phyloP scores from a whole-genome alignment of 1,139 yeast genomes.

The Debaryomyces subglobosus region DNA sequence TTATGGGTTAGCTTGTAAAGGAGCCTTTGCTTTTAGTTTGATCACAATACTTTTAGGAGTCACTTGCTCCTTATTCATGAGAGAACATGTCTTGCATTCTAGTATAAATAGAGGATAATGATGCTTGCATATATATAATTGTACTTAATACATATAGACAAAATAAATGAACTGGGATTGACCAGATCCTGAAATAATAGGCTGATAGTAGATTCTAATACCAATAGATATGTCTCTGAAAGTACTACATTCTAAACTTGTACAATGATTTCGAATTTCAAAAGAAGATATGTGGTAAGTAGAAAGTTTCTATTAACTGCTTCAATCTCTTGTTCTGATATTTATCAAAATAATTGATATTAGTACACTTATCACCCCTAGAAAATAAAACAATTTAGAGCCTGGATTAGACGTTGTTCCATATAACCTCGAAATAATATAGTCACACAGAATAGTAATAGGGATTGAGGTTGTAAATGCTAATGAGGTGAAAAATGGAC shows the following conservation, averaged over 20 bases:
- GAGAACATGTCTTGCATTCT: conserved; percentile 47
- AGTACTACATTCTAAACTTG: no score
- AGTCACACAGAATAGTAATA: conserved; percentile 52
- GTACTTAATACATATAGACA: conserved; percentile 38
- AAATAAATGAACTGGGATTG: neutral
- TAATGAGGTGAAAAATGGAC: conserved; percentile 56
- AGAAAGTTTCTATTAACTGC: conserved; percentile 13
- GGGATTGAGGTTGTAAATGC: conserved; percentile 58
- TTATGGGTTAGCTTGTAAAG: conserved; percentile 54
- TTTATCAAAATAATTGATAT: conserved; percentile 52
- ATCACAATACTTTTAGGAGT: conserved; percentile 41
- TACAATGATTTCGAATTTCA: no score
- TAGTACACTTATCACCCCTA: conserved; percentile 51
- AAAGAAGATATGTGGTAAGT: no score
- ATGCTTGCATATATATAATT: neutral
- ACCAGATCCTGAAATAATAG: neutral
- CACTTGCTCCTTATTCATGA: conserved; percentile 39
- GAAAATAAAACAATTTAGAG: conserved; percentile 34
- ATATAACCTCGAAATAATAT: conserved; percentile 18
- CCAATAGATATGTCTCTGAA: neutral
- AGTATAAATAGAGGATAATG: conserved; percentile 37
- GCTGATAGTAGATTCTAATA: neutral
- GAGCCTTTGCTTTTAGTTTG: conserved; percentile 55
- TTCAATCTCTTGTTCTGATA: conserved; percentile 44
- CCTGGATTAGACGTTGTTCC: conserved; percentile 13